Conservation (phyloP, 345 rosid genomes). For the Rhodamnia argentea region DNA sequence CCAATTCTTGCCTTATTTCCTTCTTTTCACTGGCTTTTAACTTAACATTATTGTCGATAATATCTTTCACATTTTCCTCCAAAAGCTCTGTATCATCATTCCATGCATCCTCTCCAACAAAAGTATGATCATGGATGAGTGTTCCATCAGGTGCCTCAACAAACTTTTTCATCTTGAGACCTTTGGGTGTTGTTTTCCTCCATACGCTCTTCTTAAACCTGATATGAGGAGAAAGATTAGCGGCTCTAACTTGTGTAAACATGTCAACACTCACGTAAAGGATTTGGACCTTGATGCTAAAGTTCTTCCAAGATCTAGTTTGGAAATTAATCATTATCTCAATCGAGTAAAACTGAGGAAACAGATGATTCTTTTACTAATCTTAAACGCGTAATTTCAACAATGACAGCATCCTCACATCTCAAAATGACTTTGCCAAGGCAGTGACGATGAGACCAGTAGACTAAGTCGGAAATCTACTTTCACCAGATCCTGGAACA, state of each 20-base stretch:
- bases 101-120: conserved; percentile 96
- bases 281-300: background rate
- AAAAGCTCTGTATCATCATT: conserved; percentile 55
- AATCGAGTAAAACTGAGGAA: background rate
- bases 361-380: background rate
- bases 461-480: background rate
- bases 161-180: conserved; percentile 77
- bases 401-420: background rate
- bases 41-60: conserved; percentile 40
- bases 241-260: background rate
- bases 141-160: conserved; percentile 74
- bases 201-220: conserved; percentile 85
- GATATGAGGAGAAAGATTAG: conserved; percentile 1
- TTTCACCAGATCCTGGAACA: background rate
- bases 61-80: conserved; percentile 35
- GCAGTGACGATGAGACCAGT: background rate
- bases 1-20: conserved; percentile 53
- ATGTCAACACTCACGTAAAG: background rate
- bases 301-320: background rate
- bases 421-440: background rate
- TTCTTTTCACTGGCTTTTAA: conserved; percentile 57
- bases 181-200: conserved; percentile 82
- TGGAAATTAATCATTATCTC: background rate
- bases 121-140: conserved; percentile 63
- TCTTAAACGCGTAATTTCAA: background rate